Evolutionary conservation across 176 grass and related monocot genomes (phyloP), one percentile per base, ranked within the genome.

Genomic region (Zea luxurians): DNA sequence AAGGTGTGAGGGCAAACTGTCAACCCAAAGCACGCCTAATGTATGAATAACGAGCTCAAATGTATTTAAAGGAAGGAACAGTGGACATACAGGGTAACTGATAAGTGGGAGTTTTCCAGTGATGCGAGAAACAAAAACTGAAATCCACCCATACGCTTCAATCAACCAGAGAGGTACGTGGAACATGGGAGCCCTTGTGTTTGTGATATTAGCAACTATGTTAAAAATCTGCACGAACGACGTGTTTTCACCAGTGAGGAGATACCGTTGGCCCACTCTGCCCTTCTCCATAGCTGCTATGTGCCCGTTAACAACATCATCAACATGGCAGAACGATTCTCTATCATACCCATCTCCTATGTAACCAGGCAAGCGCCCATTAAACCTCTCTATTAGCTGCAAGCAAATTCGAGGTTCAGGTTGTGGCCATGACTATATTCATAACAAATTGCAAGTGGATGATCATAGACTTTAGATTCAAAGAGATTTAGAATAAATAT

Each of bases 341-440:
- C 83, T 87, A 64, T 98, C 89, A 73, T 89, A 88, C 45, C 90
- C 96, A 52, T 85, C 80, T 71, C 92, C 96, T 41, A 99, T 83
- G 84, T 99, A 92, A 61, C 96, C 96, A 61, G 96, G 96, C 70
- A 99, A 62, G 34, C 92, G 90, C 34, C 96, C 64, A 83, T 91
- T 99, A 68, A 95, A 99, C 70, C 92, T 89, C 83, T 99, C 96
- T 17, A 99, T 92, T 81, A 99, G 62, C 92, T 99, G 78, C 79
- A 87, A 90, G 62, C 64, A 73, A 7, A n/a, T 73, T 8, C 6
- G 4, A 47, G 10, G 64, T 48, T 61, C 7, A 87, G 46, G 15
- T 75, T 76, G 43, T 82, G 68, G 3, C 79, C 21, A 89, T 57
- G 27, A 71, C 17, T 70, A 86, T 66, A 48, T 57, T 72, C 68